Conservation (phyloP, 768 basidiomycete species). For the Agaricus subrufescens region DNA sequence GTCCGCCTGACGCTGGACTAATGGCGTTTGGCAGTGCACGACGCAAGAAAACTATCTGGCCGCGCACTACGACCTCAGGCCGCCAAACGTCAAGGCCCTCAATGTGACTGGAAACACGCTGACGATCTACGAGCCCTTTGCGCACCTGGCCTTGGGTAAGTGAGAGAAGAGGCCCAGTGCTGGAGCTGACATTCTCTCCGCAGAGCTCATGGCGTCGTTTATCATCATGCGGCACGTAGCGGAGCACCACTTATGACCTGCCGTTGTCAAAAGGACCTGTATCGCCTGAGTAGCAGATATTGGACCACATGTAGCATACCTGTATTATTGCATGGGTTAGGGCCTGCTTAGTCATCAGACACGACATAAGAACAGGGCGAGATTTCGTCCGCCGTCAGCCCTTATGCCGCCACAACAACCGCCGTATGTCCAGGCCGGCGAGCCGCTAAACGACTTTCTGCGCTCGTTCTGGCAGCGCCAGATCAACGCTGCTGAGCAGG, state of each 20-base stretch:
- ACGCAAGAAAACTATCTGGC: conserved; percentile 44
- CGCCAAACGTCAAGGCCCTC: conserved; percentile 48
- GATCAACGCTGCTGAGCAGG: conserved; percentile 81
- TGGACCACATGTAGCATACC: background rate
- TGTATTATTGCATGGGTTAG: conserved; percentile 3
- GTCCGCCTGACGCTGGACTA: background rate
- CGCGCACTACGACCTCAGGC: conserved; percentile 63
- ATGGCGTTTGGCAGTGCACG: conserved; percentile 39
- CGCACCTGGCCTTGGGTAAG: conserved; percentile 51
- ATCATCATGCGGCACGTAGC: conserved; percentile 63
- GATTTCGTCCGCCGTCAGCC: conserved; percentile 5
- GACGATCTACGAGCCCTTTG: conserved; percentile 53
- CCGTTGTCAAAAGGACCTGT: background rate
- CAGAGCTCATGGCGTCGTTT: conserved; percentile 56
- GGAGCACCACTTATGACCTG: conserved; percentile 33
- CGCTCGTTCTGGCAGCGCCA: conserved; percentile 89
- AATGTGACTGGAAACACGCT: conserved; percentile 60
- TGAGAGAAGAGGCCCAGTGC: background rate
- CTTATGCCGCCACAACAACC: conserved; percentile 17
- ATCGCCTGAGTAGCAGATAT: conserved; percentile 7
- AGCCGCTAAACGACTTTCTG: conserved; percentile 83
- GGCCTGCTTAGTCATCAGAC: conserved; percentile 6
- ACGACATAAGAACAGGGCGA: background rate
- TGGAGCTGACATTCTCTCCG: conserved; percentile 4
- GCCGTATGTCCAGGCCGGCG: conserved; percentile 79